Base-by-base conservation (phyloP, 164 flowering plant genomes). In the Magnolia sinica region DNA sequence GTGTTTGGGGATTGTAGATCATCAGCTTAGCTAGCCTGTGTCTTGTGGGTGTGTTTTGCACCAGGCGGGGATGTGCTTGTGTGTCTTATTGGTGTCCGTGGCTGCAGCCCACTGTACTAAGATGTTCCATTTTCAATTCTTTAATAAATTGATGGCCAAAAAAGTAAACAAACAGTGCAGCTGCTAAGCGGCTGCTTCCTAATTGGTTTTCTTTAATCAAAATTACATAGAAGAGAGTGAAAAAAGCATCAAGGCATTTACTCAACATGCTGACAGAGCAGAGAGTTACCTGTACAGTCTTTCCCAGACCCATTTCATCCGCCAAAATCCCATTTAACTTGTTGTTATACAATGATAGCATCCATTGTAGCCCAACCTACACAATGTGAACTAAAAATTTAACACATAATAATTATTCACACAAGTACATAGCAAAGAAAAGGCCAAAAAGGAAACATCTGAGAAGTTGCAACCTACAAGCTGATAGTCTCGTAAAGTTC, bases 261-360 rank as follows among this genome's bases (percentile, higher is more conserved):
- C 4, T 55, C 13, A 11, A 55, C 61, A 55, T 2, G 61, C 61
- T 55, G 0, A 11, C 61, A 55, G 61, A 11, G 14, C 61, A 64
- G 68, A 10, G 24, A 72, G 6, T 23, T 51, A 96, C 98, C 99
- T 94, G 98, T 11, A 96, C 99, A 79, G 99, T 96, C 82, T 94
- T 96, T 77, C 99, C 99, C 73, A 94, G 97, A 69, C 99, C 98
- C 99, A 96, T 96, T 83, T 96, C 99, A 91, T 96, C 99, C 45
- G 99, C 99, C 85, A 96, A 86, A 78, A 96, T 96, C 72, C 99
- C 99, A 87, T 96, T 96, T 76, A 96, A 77, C 79, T 96, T 96
- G 86, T 96, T 96, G 86, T 96, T 96, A 73, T 96, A 96, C 81
- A 96, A 85, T 22, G 99, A 96, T 73, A 96, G 95, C 98, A 96